These are phyloP conservation scores for Cyclotella sp. DNA, from an alignment of 108 stramenopile genomes.

Conservation along the genomic window DNA sequence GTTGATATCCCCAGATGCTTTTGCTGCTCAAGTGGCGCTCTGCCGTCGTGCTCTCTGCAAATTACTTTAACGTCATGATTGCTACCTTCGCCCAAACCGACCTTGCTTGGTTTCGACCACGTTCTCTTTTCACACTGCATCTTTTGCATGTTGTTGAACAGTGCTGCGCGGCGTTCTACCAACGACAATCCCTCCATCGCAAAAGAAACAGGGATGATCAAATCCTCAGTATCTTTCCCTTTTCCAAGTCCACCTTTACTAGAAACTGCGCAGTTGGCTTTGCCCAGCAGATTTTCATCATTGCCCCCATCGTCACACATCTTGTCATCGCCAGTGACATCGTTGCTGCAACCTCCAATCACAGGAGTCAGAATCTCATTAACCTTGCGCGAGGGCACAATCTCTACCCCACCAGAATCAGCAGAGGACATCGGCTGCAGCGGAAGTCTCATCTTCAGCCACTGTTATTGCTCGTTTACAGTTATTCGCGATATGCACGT, in stretches of 20 bases:
- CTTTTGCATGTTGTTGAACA: background rate
- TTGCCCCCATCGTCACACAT: background rate
- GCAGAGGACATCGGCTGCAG: background rate
- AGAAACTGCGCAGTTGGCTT: no score
- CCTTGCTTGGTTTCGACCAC: background rate
- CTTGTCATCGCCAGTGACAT: background rate
- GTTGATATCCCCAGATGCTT: no score
- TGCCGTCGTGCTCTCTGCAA: no score
- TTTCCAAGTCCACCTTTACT: no score
- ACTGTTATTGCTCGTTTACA: no score
- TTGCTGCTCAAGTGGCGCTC: no score
- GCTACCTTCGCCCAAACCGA: background rate
- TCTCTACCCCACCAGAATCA: background rate
- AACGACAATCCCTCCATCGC: background rate
- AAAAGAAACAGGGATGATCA: background rate
- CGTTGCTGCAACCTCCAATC: no score
- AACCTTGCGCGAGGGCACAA: no score
- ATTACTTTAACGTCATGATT: no score
- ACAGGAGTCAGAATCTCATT: no score
- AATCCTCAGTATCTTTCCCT: no score
- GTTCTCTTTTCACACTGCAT: background rate
- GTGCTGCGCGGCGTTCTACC: slow-evolving; percentile 1
- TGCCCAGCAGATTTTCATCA: background rate
- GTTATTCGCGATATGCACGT: no score
- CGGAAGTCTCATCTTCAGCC: background rate